Evolutionary conservation across 2,329 filamentous ascomycete species (phyloP), one percentile per base, ranked within the genome.

Genomic region (Sporothrix pallida): DNA sequence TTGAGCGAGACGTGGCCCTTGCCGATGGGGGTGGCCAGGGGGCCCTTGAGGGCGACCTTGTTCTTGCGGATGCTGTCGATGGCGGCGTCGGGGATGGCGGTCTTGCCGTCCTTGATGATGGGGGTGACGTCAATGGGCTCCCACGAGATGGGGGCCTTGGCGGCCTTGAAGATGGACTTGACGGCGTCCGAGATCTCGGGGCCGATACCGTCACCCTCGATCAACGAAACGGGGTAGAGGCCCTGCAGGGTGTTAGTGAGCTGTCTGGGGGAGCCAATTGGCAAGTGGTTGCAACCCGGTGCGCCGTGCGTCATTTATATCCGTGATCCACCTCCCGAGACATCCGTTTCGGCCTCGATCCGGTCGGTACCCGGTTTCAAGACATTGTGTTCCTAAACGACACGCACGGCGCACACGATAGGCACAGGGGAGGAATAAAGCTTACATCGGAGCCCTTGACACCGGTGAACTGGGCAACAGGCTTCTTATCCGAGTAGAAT

Each of bases 1-100:
- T 99, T 99, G 79, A 99, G 93, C 74, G 96, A 98, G 83, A 99
- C 95, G 86, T 99, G 96, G 81, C 96, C 96, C 89, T 98, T 99
- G 84, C 97, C 96, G 81, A 99, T 90, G 77, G 96, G 96, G 3
- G 96, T 99, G 89, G 97, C 97, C 78, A 99, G 91, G 80, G 97
- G 97, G 77, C 97, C 96, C 90, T 99, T 99, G 78, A 99, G 91
- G 76, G 97, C 96, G 80, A 99, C 93, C 87, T 95, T 97, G 88
- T 98, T 99, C 86, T 90, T 92, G 84, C 92, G 90, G 82, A 99
- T 95, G 84, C 94, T 98, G 82, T 92, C 89, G 82, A 99, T 98
- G 79, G 96, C 94, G 77, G 91, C 93, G 80, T 97, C 91, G 76
- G 95, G 95, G 78, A 99, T 99, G 76, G 93, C 92, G 70, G 95